phyloP scores from a whole-genome alignment of 257 asterid species.

The Catharanthus roseus region DNA sequence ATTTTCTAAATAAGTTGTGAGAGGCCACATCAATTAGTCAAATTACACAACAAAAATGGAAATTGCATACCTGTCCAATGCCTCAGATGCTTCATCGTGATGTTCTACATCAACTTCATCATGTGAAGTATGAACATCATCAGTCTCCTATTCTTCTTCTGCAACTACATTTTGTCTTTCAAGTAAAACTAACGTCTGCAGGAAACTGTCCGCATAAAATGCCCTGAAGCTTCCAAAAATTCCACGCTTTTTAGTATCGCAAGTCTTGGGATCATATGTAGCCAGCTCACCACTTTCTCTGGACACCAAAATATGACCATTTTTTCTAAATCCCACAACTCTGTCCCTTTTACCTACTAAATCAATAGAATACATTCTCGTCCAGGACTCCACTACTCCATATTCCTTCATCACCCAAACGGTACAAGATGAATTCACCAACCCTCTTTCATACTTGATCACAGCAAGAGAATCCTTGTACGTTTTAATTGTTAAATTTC shows the following conservation, averaged over 20 bases:
- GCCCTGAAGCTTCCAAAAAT: constrained; percentile 36
- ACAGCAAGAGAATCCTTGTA: constrained; percentile 36
- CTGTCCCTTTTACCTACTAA: constrained; percentile 18
- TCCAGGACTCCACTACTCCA: constrained; percentile 52
- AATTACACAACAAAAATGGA: neutral
- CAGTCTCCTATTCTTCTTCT: constrained; percentile 6
- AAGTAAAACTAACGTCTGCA: constrained; percentile 44
- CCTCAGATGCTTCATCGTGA: neutral
- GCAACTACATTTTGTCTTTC: constrained; percentile 13
- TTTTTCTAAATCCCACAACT: constrained; percentile 39
- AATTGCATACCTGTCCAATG: constrained; percentile 3
- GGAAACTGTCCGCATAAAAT: constrained; percentile 31
- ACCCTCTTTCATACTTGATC: constrained; percentile 17
- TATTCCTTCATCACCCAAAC: constrained; percentile 61
- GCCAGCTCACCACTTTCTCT: constrained; percentile 24
- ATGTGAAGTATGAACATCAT: neutral
- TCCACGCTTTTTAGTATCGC: constrained; percentile 23
- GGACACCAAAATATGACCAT: constrained; percentile 39
- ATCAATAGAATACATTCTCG: constrained; percentile 35
- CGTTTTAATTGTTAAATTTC: constrained; percentile 16
- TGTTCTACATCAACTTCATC: neutral
- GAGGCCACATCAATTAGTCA: too few species aligned
- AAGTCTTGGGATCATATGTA: constrained; percentile 25
- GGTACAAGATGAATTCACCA: constrained; percentile 19
- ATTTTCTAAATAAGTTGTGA: neutral